These are phyloP conservation scores for Ustilago bromivora DNA, from an alignment of 1,284 basidiomycete species.

Conservation along the genomic window DNA sequence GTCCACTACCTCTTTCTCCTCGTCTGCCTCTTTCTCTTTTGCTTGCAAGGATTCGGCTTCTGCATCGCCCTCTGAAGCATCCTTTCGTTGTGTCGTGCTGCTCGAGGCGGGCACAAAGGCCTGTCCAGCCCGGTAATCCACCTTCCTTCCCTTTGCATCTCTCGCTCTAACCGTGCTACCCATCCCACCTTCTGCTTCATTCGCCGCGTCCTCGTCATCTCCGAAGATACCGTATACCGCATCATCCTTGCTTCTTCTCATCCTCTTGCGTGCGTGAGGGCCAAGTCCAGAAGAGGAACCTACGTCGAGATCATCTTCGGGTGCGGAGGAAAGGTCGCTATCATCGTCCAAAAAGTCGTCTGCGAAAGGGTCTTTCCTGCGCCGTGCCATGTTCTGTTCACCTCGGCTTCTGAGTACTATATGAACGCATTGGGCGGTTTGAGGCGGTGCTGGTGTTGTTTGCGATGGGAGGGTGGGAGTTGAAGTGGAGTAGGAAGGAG, in stretches of 20 bases:
- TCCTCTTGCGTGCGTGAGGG: constrained; percentile 24
- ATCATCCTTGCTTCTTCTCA: constrained; percentile 33
- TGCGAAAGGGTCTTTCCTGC: constrained; percentile 31
- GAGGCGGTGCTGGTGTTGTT: too few species aligned
- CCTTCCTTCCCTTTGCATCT: constrained; percentile 28
- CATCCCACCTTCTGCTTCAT: constrained; percentile 21
- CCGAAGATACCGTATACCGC: constrained; percentile 84
- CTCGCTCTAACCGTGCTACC: constrained; percentile 26
- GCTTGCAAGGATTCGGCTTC: background rate
- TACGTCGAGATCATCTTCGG: constrained; percentile 49
- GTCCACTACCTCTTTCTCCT: constrained; percentile 7
- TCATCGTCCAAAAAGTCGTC: constrained; percentile 65
- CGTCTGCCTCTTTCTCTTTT: background rate
- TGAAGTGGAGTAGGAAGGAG: background rate
- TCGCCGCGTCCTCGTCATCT: constrained; percentile 78
- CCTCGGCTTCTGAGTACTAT: background rate
- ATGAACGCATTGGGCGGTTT: too few species aligned
- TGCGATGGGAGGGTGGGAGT: background rate
- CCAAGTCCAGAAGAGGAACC: constrained; percentile 6
- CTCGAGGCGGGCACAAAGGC: constrained; percentile 39
- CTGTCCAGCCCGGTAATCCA: constrained; percentile 36
- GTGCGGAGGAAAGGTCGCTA: constrained; percentile 71
- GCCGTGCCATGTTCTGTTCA: constrained; percentile 59
- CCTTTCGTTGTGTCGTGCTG: background rate
- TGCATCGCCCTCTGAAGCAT: background rate